These are phyloP conservation scores for Fraxinus pennsylvanica DNA, from an alignment of 257 asterid genomes.

Conservation along the genomic window DNA sequence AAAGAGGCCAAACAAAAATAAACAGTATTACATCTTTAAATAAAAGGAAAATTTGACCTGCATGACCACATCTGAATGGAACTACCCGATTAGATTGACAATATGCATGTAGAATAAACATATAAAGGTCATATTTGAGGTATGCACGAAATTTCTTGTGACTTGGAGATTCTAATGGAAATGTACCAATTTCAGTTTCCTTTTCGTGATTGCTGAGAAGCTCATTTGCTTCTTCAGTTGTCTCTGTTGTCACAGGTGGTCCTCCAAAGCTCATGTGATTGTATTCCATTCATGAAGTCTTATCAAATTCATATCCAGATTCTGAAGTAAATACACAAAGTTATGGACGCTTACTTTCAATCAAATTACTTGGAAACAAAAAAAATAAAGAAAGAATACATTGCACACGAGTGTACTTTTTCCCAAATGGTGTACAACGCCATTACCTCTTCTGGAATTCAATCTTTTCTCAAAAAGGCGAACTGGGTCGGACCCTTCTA, in stretches of 20 bases:
- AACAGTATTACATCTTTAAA: no score
- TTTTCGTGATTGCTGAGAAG: constrained; percentile 51
- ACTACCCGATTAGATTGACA: no score
- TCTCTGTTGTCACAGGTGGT: constrained; percentile 67
- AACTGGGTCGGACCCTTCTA: constrained; percentile 92
- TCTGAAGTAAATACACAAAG: constrained; percentile 40
- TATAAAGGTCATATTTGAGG: not conserved
- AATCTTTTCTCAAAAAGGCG: constrained; percentile 78
- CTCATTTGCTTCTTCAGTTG: constrained; percentile 72
- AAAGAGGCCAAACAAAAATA: no score
- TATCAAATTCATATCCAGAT: constrained; percentile 61
- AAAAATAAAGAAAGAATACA: not conserved
- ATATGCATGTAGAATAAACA: not conserved
- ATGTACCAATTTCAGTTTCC: constrained; percentile 72
- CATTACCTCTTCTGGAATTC: constrained; percentile 64
- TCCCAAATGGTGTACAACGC: no score
- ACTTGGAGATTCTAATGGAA: not conserved
- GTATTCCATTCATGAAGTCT: constrained; percentile 50
- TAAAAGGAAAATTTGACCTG: no score
- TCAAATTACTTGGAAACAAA: not conserved
- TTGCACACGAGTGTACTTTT: not conserved
- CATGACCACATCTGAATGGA: no score
- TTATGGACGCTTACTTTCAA: not conserved
- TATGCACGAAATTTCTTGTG: not conserved
- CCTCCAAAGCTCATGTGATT: constrained; percentile 97